Evolutionary conservation across 768 basidiomycete genomes (phyloP), one percentile per base, ranked within the genome.

Genomic region (Gymnopilus junonius): DNA sequence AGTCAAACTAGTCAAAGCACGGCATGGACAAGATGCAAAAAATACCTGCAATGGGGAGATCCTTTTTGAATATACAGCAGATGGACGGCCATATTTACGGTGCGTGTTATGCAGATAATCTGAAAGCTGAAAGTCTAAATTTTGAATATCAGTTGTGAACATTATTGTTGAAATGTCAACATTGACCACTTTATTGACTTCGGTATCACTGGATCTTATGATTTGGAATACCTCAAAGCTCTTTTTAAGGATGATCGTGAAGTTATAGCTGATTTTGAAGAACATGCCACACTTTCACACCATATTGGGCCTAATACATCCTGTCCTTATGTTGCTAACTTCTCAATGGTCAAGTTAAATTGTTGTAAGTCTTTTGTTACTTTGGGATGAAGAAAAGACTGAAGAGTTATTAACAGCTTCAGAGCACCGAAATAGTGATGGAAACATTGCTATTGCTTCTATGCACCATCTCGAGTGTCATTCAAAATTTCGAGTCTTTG

Each of bases 61-160:
- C 2, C 45, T 51, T 20, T 42, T 63, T 1, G 8, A 37, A 39
- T 54, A 29, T 23, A 54, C 50, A 2, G 29, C 8, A 20, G 14
- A 31, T 40, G 23, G 40, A 11, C 14, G 10, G 29, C 42, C 31
- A 15, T 53, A 14, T 17, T 5, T 42, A 1, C 10, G 15, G 25
- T 42, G 3, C 15, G 31, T n/a, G n/a, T n/a, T n/a, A n/a, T n/a
- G n/a, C n/a, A n/a, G n/a, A n/a, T n/a, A n/a, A n/a, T n/a, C n/a
- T n/a, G n/a, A n/a, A n/a, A n/a, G n/a, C n/a, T n/a, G n/a, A n/a
- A n/a, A n/a, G n/a, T n/a, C n/a, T n/a, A n/a, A n/a, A n/a, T n/a
- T n/a, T n/a, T n/a, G n/a, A n/a, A n/a, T n/a, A 15, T 31, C 23
- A 63, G 62, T 3, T 63, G 62, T 31, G 48, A 63, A 32, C 48